These are phyloP conservation scores for Calycina herbarum DNA, from an alignment of 2,329 filamentous ascomycete species.

Conservation along the genomic window DNA sequence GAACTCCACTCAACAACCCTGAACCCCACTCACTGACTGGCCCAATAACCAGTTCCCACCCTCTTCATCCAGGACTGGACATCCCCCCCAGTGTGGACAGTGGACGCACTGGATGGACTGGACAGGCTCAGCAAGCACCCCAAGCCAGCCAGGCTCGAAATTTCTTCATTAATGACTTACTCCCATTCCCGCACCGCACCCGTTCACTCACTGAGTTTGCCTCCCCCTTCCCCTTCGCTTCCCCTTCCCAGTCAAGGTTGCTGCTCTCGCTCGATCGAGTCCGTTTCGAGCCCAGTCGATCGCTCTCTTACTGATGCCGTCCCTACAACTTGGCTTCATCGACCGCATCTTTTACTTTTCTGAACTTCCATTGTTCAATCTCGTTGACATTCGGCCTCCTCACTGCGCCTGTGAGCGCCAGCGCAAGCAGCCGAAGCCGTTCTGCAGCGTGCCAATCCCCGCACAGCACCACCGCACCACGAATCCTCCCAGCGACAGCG, in stretches of 20 bases:
- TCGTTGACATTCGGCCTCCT: neutral
- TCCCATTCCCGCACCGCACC: constrained; percentile 10
- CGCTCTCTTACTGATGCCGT: neutral
- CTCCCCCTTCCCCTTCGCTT: constrained; percentile 1
- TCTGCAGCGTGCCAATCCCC: constrained; percentile 6
- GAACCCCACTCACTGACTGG: neutral
- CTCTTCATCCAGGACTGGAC: neutral
- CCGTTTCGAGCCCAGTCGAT: constrained; percentile 5
- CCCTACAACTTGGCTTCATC: constrained; percentile 1
- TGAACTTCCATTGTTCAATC: neutral
- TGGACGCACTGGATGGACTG: too few species aligned
- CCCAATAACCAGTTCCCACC: neutral
- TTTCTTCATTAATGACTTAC: constrained; percentile 20
- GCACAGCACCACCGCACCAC: constrained; percentile 1
- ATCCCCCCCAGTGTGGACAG: neutral
- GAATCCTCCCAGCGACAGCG: neutral
- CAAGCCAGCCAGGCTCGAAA: constrained; percentile 10
- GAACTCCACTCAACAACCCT: neutral
- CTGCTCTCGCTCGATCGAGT: constrained; percentile 1
- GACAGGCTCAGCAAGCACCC: neutral
- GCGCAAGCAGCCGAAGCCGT: neutral
- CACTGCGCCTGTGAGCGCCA: neutral
- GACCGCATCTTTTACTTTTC: neutral
- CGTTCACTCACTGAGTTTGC: neutral
- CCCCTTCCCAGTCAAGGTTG: constrained; percentile 7